Base-by-base conservation (phyloP, 345 rosid species). In the Brassica incana region DNA sequence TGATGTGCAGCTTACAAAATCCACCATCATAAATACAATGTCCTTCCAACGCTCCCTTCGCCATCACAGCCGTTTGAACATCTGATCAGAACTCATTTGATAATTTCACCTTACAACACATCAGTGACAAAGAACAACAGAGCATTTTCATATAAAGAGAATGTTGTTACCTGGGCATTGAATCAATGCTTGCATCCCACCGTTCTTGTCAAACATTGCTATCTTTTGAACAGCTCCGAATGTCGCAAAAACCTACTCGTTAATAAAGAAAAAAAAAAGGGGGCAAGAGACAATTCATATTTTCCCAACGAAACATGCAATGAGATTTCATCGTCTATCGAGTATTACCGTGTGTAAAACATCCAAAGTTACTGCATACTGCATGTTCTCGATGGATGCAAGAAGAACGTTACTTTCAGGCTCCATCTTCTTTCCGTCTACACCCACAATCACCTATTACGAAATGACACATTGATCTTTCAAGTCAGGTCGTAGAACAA, bases 351-450 rank as follows among this genome's bases (percentile, higher is more conserved):
- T 92, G 85, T 93, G 95, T 56, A 96, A 77, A 65, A 90, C 97
- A 83, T 96, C 98, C 88, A 96, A 87, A 60, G 99, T 92, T 81
- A 96, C 97, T 71, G 97, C 97, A 85, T 96, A 93, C 78, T 93
- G 99, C 99, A 96, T 96, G 83, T 96, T 96, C 87, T 96, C 99
- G 29, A 96, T 96, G 45, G 99, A 96, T 81, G 99, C 99, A 8
- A 91, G 99, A 81, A 93, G 98, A 69, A 96, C 98, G 32, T 96
- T 93, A 80, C 99, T 92, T 87, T 96, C 99, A 52, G 98, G 95
- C 80, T 96, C 99, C 76, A 93, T 84, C 79, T 91, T 96, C 83
- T 88, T 93, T 36, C 99, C 99, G 85, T 96, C 99, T 76, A 89
- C 67, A 77, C 97, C 97, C 77, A 92, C 85, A 69, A 32, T 75